Evolutionary conservation across 805 yeast genomes (phyloP).

Genomic region (Schwanniomyces yamadae): DNA sequence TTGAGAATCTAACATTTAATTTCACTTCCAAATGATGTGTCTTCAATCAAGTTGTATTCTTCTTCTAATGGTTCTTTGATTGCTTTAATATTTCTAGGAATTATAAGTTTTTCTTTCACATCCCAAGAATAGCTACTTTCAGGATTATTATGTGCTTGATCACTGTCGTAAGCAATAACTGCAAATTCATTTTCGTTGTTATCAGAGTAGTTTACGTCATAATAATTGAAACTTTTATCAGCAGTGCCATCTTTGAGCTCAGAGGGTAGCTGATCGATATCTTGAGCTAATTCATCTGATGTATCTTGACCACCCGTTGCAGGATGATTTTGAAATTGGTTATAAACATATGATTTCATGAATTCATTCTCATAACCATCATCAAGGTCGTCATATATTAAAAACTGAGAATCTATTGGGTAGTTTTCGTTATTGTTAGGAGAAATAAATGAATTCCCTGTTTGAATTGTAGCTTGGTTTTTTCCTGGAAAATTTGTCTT

Average conservation of each 20-base stretch:
- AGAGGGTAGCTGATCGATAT: conserved; percentile 5
- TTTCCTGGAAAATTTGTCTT: not conserved
- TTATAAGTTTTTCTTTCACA: conserved; percentile 2
- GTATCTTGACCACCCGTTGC: not conserved
- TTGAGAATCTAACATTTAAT: conserved; percentile 8
- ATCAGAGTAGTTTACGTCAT: conserved; percentile 5
- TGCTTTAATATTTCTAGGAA: conserved; percentile 4
- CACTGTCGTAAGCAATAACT: conserved; percentile 6
- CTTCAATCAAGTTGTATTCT: conserved; percentile 7
- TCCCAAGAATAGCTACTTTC: conserved; percentile 8
- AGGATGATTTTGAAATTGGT: not conserved
- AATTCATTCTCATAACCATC: conserved; percentile 20
- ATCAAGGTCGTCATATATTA: conserved; percentile 16
- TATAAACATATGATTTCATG: conserved; percentile 5
- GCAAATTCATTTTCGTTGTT: conserved; percentile 7
- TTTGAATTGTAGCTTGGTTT: not conserved
- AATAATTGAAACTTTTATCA: conserved; percentile 7
- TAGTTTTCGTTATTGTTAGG: conserved; percentile 1
- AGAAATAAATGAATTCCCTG: not conserved
- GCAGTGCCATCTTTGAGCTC: conserved; percentile 6
- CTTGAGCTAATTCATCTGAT: not conserved
- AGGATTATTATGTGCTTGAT: conserved; percentile 1
- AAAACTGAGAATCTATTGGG: conserved; percentile 1
- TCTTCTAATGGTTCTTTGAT: conserved; percentile 7
- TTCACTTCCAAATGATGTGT: conserved; percentile 12